These are phyloP conservation scores for Botryotinia convoluta DNA, from an alignment of 2,329 filamentous ascomycete genomes.

Conservation along the genomic window DNA sequence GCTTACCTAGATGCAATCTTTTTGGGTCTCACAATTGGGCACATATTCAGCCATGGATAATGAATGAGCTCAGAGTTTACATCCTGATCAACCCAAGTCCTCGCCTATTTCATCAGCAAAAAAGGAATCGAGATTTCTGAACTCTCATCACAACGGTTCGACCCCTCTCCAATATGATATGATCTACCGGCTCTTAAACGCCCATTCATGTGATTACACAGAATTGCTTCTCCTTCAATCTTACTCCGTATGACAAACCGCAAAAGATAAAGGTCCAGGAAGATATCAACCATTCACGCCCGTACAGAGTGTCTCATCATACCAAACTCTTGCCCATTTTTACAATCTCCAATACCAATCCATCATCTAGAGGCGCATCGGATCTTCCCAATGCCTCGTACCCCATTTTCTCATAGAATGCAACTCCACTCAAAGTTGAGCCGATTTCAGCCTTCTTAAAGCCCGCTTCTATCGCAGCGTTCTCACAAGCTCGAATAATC, in stretches of 20 bases:
- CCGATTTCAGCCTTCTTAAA: constrained; percentile 26
- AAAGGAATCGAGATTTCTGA: constrained; percentile 6
- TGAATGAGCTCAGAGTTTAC: constrained; percentile 1
- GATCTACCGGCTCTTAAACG: neutral
- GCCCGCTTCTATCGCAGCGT: constrained; percentile 20
- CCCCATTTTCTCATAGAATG: constrained; percentile 25
- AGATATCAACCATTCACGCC: neutral
- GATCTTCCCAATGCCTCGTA: constrained; percentile 21
- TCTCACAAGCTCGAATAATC: constrained; percentile 22
- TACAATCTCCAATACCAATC: constrained; percentile 23
- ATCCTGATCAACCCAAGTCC: neutral
- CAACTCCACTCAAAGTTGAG: constrained; percentile 23
- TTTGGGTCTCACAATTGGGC: neutral
- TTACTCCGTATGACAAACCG: neutral
- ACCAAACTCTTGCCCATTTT: constrained; percentile 25
- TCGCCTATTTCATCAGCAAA: neutral
- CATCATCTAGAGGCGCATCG: constrained; percentile 21
- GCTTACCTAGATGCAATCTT: neutral
- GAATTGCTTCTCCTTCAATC: neutral
- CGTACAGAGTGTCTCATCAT: neutral
- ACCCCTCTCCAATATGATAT: neutral
- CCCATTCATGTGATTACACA: neutral
- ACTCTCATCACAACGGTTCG: neutral
- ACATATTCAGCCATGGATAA: neutral
- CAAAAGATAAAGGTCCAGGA: neutral